Conservation (phyloP, 2,329 filamentous ascomycete species). For the Ceratocystiopsis minuta region DNA sequence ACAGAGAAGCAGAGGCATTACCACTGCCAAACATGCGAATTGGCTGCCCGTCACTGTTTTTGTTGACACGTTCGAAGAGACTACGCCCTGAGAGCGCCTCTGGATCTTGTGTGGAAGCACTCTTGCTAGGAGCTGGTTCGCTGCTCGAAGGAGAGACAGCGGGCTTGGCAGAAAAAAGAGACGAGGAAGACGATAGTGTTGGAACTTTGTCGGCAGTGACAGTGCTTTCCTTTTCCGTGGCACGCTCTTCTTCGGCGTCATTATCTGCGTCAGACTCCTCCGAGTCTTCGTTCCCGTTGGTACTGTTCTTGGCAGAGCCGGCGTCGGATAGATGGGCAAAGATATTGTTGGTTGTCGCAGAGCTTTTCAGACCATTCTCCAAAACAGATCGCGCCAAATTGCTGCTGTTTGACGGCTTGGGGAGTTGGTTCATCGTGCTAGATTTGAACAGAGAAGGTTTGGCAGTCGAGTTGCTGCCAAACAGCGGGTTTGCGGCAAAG, state of each 20-base stretch:
- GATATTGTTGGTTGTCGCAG: slow-evolving; percentile 31
- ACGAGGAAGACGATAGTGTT: slow-evolving; percentile 21
- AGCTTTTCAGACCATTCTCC: slow-evolving; percentile 12
- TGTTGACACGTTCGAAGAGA: slow-evolving; percentile 37
- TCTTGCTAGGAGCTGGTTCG: slow-evolving; percentile 7
- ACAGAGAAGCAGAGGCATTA: slow-evolving; percentile 3
- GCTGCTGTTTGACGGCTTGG: slow-evolving; percentile 18
- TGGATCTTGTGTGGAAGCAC: slow-evolving; percentile 22
- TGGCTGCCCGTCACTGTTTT: slow-evolving; percentile 30
- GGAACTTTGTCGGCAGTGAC: slow-evolving; percentile 21
- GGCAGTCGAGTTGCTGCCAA: slow-evolving; percentile 10
- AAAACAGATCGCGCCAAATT: slow-evolving; percentile 26
- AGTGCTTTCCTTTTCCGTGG: slow-evolving; percentile 23
- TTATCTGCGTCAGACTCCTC: slow-evolving; percentile 15
- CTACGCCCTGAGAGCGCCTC: slow-evolving; percentile 30
- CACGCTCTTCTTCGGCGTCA: slow-evolving; percentile 17
- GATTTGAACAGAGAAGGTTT: slow-evolving; percentile 13
- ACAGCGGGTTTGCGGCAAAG: slow-evolving; percentile 11
- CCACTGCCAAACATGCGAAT: slow-evolving; percentile 20
- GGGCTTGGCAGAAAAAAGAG: slow-evolving; percentile 16
- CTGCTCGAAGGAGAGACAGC: slow-evolving; percentile 8
- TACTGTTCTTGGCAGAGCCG: slow-evolving; percentile 36
- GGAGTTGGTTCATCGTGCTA: slow-evolving; percentile 15
- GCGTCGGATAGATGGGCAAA: slow-evolving; percentile 42
- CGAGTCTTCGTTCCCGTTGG: slow-evolving; percentile 18